These are phyloP conservation scores for Excoecaria agallocha DNA, from an alignment of 345 rosid genomes.

Conservation along the genomic window DNA sequence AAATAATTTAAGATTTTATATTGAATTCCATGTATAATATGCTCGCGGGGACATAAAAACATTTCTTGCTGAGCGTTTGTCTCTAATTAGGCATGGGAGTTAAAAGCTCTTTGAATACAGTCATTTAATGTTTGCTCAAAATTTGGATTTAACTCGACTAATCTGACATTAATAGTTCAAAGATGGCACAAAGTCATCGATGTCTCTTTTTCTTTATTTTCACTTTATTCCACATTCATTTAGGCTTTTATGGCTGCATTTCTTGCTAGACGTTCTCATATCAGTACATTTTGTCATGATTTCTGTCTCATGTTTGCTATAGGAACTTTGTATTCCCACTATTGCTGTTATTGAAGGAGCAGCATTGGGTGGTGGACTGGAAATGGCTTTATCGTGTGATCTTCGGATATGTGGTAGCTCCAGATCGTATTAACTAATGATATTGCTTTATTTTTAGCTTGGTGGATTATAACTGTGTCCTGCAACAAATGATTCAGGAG, in stretches of 20 bases:
- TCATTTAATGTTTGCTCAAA: background rate
- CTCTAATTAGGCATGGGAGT: background rate
- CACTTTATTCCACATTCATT: background rate
- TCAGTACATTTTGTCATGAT: background rate
- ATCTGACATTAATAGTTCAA: background rate
- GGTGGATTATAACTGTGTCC: background rate
- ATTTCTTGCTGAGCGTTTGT: background rate
- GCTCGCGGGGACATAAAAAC: background rate
- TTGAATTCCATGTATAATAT: background rate
- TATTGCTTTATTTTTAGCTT: constrained; percentile 8
- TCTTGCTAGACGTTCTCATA: background rate
- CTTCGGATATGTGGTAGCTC: constrained; percentile 78
- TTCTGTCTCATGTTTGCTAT: constrained; percentile 7
- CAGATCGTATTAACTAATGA: constrained; percentile 3
- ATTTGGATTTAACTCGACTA: background rate
- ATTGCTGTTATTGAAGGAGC: constrained; percentile 89
- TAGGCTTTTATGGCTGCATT: background rate
- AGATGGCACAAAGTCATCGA: background rate
- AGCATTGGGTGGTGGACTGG: constrained; percentile 97
- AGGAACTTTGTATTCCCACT: constrained; percentile 73
- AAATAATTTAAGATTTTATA: background rate
- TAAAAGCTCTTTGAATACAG: background rate
- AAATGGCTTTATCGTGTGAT: constrained; percentile 93
- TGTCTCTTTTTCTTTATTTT: constrained; percentile 1
- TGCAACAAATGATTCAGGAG: constrained; percentile 44